Conservation (phyloP, 441 rosid species). For the Oxalis stricta region DNA sequence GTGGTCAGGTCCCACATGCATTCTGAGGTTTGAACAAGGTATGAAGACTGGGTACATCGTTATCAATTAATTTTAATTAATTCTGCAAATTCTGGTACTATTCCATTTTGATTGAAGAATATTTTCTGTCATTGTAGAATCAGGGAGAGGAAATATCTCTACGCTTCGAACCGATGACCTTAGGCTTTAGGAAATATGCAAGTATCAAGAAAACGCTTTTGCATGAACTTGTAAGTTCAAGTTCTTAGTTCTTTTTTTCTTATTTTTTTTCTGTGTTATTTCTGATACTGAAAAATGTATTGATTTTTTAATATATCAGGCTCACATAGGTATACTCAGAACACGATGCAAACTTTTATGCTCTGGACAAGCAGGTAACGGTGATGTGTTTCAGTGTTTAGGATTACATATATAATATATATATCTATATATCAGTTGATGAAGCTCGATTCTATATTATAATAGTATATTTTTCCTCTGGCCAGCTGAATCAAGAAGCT, state of each 20-base stretch:
- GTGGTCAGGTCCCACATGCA: constrained; percentile 74
- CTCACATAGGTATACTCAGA: constrained; percentile 91
- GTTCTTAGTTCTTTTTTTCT: not conserved
- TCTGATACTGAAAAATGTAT: too few relatives aligned
- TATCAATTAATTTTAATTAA: too few relatives aligned
- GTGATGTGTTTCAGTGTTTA: not conserved
- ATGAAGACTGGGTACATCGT: constrained; percentile 8
- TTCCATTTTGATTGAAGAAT: constrained; percentile 3
- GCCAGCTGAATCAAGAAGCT: constrained; percentile 83
- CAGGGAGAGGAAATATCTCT: constrained; percentile 93
- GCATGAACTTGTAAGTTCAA: constrained; percentile 77
- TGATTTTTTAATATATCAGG: constrained; percentile 37
- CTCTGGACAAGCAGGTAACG: constrained; percentile 81
- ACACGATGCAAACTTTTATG: constrained; percentile 76
- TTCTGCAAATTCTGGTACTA: not conserved
- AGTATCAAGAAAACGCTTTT: constrained; percentile 82
- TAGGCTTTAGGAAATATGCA: constrained; percentile 86
- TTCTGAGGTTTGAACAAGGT: constrained; percentile 92
- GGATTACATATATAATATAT: too few relatives aligned
- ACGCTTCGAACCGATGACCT: constrained; percentile 97
- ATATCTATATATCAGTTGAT: not conserved
- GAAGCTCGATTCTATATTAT: constrained; percentile 4
- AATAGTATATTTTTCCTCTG: constrained; percentile 3
- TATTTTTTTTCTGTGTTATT: not conserved
- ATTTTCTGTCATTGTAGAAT: constrained; percentile 38